Evolutionary conservation across 2,329 filamentous ascomycete species (phyloP), one percentile per base, ranked within the genome.

Genomic region (Arachnomyces sp.): DNA sequence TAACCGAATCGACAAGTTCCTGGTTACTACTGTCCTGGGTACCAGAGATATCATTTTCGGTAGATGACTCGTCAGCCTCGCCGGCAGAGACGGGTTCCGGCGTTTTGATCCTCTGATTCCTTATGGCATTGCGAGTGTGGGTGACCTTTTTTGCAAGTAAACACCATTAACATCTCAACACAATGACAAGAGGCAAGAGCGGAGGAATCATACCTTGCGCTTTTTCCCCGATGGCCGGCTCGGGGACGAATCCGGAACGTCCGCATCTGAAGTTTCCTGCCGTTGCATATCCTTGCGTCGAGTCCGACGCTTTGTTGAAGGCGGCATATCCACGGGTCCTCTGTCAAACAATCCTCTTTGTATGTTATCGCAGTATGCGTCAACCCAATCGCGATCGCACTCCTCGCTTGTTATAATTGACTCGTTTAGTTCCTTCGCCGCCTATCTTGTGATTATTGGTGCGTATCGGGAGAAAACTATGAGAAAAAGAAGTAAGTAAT

Each of bases 1-100:
- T 68, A n/a, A 72, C 66, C 17, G 63, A 53, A 43, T 72, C 68
- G 38, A 69, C 60, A 2, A 70, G 50, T 29, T 71, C 68, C 47
- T 68, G 63, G 42, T 64, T 62, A 14, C 60, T 25, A 5, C 5
- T 25, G 5, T 25, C 21, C 21, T 25, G 21, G 21, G 21, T 25
- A 25, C 5, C 59, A 1, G 63, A 52, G 14, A 55, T 46, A 42
- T 68, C 67, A 44, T 63, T 61, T 28, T 71, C 67, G 13, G 57
- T 57, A 13, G 55, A 57, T 13, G 64, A 64, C 35, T 64, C 60
- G 31, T 68, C 63, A 35, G 61, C 60, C 41, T 65, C 61, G 37
- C 62, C 60, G 33, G 56, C 60, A 40, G 63, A 62, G 29, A 44
- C 40, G 15, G 44, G 45, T 39, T 68, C 65, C 18, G 59, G 53